Evolutionary conservation across 371 early-diverging fungal species (phyloP), one percentile per base, ranked within the genome.

Genomic region (Caulochytrium protostelioides): DNA sequence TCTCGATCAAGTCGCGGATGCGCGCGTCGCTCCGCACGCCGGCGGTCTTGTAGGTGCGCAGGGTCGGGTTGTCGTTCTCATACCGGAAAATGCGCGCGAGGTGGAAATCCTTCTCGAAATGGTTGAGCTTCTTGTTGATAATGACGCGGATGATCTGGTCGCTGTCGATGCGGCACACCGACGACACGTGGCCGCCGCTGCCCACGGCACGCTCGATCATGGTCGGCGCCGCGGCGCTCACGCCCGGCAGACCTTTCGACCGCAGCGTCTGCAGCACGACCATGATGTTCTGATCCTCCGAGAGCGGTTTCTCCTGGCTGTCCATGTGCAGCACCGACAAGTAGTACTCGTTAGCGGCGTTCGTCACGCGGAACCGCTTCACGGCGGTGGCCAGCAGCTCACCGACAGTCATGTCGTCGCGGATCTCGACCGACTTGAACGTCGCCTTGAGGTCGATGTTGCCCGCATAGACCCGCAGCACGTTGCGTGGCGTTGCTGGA

Each of bases 381-480:
- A 62, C 35, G 2, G 58, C 41, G 1, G 30, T 30, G 4, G 44
- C 47, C 6, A 57, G 34, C 1, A 57, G 42, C 20, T 50, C 44
- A 5, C 22, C 25, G 0, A 44, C 46, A 3, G 41, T 50, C 46
- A 55, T 45, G 7, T 38, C 32, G 12, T 46, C 38, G 6, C 42
- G 45, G 21, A 62, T 30, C 0, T 52, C 44, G 10, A 62, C 55
- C 0, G 52, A 45, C 38, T 62, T 62, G 42, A 54, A 62, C 4
- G 55, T 62, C 12, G 62, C 56, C 25, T 62, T 53, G 22, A 62
- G 37, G 37, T 55, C 51, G 6, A 55, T 52, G 36, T 62, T 62
- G n/a, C 62, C 62, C 20, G 58, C 54, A 31, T 48, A 62, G 3
- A 62, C 51, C 10, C 62, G 46, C 12, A 57, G 41, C 13, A 62